Evolutionary conservation across 2,329 filamentous ascomycete genomes (phyloP), one percentile per base, ranked within the genome.

Genomic region (Arachnomyces sp.): DNA sequence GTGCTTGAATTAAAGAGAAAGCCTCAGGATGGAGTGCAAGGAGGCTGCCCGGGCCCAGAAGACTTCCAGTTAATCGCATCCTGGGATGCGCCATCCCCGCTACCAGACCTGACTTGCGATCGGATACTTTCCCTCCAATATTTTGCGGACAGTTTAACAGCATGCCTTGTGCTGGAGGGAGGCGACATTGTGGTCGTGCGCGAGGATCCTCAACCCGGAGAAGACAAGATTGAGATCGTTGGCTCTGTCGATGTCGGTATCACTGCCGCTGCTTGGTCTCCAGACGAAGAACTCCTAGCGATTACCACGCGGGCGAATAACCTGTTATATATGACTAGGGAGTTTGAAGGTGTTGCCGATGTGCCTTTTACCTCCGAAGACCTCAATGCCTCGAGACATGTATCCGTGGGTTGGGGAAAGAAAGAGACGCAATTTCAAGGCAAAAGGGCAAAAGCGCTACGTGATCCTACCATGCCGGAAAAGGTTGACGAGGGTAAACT

Each of bases 391-490:
- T 96, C 84, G 17, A 92, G 83, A 60, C 89, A 95, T 68, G 92
- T 95, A 42, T 93, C 88, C 14, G 90, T 98, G 15, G 92, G 92
- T 36, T 98, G 92, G 92, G 92, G 92, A 44, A 96, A 96, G 69
- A 87, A 85, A 59, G 92, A 98, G 65, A 98, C 92, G 0, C 92
- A 98, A 61, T 98, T 98, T 61, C 86, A 95, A 57, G 92, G 92
- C 37, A 87, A 86, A 54, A 80, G 89, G 46, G 90, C 89, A 42
- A 82, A 79, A 65, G 88, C 88, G 14, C 70, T 96, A 48, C 78
- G 86, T 39, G 92, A 98, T 61, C 92, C 92, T 12, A 98, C 92
- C 7, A 86, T 98, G 50, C 92, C 92, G 0, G 89, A 96, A 60
- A 86, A 82, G 57, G 77, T 95, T 13, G 92, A 96, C 54, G 78